These are phyloP conservation scores for Saccharomycopsis sp. DNA, from an alignment of 805 yeast species.

Conservation along the genomic window DNA sequence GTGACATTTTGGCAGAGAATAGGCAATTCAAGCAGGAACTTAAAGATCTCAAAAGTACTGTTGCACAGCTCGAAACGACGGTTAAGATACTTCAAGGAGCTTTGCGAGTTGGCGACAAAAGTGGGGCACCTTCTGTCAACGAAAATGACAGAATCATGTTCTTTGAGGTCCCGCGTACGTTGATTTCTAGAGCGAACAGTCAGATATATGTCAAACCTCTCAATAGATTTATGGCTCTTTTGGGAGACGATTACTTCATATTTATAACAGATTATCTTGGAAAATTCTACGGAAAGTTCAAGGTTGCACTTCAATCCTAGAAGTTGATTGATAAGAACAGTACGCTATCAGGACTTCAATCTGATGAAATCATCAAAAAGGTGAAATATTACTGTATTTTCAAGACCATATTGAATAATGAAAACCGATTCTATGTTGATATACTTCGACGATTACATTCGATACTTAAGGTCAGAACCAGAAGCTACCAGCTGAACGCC, in stretches of 20 bases:
- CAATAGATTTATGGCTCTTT: not conserved
- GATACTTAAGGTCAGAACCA: not conserved
- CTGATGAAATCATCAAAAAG: not conserved
- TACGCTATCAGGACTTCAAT: not conserved
- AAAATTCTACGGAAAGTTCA: not conserved
- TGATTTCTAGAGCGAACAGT: not conserved
- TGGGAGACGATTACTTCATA: not conserved
- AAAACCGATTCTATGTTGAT: not conserved
- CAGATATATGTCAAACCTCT: not conserved
- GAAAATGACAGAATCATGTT: not conserved
- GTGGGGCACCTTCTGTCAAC: too few species aligned
- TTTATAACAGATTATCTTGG: not conserved
- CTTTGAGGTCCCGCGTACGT: not conserved
- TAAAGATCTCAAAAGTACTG: too few species aligned
- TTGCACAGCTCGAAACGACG: not conserved
- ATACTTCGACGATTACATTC: not conserved
- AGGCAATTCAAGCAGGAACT: too few species aligned
- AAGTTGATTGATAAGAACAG: not conserved
- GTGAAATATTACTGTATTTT: not conserved
- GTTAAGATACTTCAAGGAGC: too few species aligned
- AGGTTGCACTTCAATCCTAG: not conserved
- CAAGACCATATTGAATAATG: constrained; percentile 1
- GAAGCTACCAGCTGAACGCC: not conserved
- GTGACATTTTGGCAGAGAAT: too few species aligned
- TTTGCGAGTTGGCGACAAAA: too few species aligned